These are phyloP conservation scores for Magnaporthales sp. DNA, from an alignment of 2,329 filamentous ascomycete genomes.

Conservation along the genomic window DNA sequence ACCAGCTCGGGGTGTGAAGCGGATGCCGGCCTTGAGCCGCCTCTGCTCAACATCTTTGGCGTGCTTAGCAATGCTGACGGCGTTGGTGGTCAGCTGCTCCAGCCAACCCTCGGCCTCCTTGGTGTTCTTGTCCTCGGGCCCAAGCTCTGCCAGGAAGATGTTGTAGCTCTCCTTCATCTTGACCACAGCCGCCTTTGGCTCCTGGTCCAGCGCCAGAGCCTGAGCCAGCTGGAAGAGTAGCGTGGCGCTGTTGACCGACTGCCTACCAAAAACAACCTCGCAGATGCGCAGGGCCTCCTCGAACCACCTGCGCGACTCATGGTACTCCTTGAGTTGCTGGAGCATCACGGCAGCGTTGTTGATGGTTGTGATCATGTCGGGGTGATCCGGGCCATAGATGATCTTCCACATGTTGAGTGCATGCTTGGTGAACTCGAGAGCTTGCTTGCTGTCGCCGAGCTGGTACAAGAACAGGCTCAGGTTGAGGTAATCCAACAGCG, in stretches of 20 bases:
- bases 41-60: conserved; percentile 77
- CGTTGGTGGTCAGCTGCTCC: conserved; percentile 90
- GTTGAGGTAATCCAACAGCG: conserved; percentile 91
- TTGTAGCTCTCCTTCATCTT: conserved; percentile 96
- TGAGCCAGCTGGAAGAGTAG: conserved; percentile 96
- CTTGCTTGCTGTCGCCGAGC: conserved; percentile 78
- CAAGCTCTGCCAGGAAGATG: conserved; percentile 84
- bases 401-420: conserved; percentile 94
- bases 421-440: conserved; percentile 84
- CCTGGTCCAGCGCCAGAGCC: conserved; percentile 88
- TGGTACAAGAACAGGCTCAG: conserved; percentile 90
- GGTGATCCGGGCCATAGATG: conserved; percentile 87
- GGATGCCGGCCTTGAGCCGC: conserved; percentile 60
- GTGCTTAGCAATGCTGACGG: conserved; percentile 88
- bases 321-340: conserved; percentile 88
- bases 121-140: conserved; percentile 89
- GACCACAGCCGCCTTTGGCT: conserved; percentile 79
- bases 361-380: conserved; percentile 95
- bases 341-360: conserved; percentile 99
- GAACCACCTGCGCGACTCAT: conserved; percentile 94
- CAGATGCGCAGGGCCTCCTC: conserved; percentile 85
- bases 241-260: conserved; percentile 88
- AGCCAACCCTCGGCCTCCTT: conserved; percentile 97
- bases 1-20: conserved; percentile 56
- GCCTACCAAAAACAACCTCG: conserved; percentile 79